phyloP scores from a whole-genome alignment of 139 green algal genomes.

The Spirogloea muscicola region DNA sequence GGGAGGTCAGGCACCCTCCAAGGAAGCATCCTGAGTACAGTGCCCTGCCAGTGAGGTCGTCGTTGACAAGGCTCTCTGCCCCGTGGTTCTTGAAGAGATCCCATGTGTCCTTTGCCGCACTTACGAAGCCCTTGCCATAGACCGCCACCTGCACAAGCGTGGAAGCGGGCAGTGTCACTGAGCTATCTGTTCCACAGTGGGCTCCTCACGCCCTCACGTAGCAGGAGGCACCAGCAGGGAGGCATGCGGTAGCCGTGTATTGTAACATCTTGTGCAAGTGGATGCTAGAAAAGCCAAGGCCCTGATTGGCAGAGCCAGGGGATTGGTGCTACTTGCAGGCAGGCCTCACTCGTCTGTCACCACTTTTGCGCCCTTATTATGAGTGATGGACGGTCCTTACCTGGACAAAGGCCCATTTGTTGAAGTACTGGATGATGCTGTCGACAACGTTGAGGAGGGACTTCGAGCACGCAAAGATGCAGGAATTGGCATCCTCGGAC shows the following conservation, averaged over 20 bases:
- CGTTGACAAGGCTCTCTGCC: constrained; percentile 19
- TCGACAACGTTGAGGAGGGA: constrained; percentile 34
- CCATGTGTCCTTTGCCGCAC: constrained; percentile 21
- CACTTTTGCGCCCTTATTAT: too few species aligned
- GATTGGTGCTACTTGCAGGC: too few species aligned
- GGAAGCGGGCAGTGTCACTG: too few species aligned
- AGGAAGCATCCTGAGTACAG: constrained; percentile 12
- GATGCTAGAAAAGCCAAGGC: too few species aligned
- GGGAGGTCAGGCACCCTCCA: not conserved
- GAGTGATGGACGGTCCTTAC: constrained; percentile 6
- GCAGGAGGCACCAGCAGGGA: too few species aligned
- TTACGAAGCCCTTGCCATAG: constrained; percentile 20
- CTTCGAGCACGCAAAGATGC: constrained; percentile 25
- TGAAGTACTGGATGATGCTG: constrained; percentile 31
- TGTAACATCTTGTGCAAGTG: too few species aligned
- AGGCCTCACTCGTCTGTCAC: too few species aligned
- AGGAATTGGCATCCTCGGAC: not conserved
- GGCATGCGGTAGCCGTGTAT: too few species aligned
- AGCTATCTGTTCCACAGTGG: too few species aligned
- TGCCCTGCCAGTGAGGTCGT: constrained; percentile 11
- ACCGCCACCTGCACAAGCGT: not conserved
- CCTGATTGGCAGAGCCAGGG: too few species aligned
- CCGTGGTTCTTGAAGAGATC: constrained; percentile 24
- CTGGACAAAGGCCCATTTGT: constrained; percentile 42
- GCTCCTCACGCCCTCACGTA: too few species aligned